Evolutionary conservation across 495 filamentous ascomycete genomes (phyloP), one percentile per base, ranked within the genome.

Genomic region (Chaetomidium leptoderma): DNA sequence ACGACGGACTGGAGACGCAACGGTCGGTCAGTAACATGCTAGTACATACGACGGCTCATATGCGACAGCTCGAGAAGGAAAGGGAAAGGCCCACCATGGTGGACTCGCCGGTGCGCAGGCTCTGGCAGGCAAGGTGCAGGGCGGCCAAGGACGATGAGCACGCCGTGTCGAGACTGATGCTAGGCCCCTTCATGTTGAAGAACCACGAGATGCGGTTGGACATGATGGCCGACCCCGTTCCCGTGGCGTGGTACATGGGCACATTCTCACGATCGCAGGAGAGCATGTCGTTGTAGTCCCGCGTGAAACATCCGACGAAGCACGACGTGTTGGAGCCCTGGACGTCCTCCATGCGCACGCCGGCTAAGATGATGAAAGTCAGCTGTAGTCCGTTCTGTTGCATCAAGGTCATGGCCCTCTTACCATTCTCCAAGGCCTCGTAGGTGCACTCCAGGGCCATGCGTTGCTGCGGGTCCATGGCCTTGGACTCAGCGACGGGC

Each of bases 381-480:
- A 32, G 30, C 30, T 5, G 30, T 5, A 32, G 10, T 5, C 5
- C 30, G 10, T 10, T 32, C 10, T 10, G 30, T 32, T 10, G 30
- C n/a, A 36, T 47, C 44, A 44, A 50, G 21, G 33, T 86, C 84
- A 27, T 16, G n/a, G n/a, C n/a, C n/a, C 14, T 17, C 24, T 44
- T 45, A 46, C 19, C 44, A 77, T 86, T 88, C 65, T 92, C 89
- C 3, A 93, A 75, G 1, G 89, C 89, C 58, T 91, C 87, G 62
- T 91, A 92, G 1, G 86, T 86, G 45, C 83, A 88, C 39, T 86
- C 81, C 9, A 92, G 75, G 1, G 86, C 83, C 35, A 91, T 70
- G 17, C 89, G 82, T 64, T 91, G 88, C 63, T 89, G 88, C 3
- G 90, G 89, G 65, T 92, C 89, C 60, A 64, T 54, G n/a, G 43